phyloP scores from a whole-genome alignment of 805 yeast species.

The Cyberlindnera amylophila region DNA sequence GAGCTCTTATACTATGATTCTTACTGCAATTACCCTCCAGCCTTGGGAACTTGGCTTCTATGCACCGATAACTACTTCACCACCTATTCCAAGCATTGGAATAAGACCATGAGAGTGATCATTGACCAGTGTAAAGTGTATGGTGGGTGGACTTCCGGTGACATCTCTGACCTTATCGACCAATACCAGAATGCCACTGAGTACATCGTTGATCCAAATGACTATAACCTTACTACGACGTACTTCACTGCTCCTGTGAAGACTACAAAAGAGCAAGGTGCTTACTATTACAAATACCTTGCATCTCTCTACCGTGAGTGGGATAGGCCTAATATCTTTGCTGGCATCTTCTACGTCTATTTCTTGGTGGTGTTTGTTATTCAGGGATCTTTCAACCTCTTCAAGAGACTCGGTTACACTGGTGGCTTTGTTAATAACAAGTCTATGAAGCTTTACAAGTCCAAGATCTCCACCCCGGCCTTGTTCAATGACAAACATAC shows the following conservation, averaged over 20 bases:
- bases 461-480: slow-evolving; percentile 22
- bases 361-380: slow-evolving; percentile 39
- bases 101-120: too few species aligned
- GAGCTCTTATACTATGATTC: slow-evolving; percentile 1
- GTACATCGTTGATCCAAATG: slow-evolving; percentile 10
- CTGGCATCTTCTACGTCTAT: slow-evolving; percentile 33
- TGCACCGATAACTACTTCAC: slow-evolving; percentile 11
- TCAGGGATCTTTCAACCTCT: slow-evolving; percentile 32
- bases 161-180: too few species aligned
- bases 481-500: slow-evolving; percentile 19
- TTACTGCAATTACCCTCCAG: slow-evolving; percentile 17
- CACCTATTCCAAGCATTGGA: slow-evolving; percentile 12
- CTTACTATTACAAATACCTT: slow-evolving; percentile 3
- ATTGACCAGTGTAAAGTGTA: too few species aligned
- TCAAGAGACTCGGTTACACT: slow-evolving; percentile 23
- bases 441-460: slow-evolving; percentile 18
- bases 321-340: slow-evolving; percentile 22
- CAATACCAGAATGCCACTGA: slow-evolving; percentile 32
- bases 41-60: slow-evolving; percentile 11
- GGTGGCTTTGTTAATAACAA: slow-evolving; percentile 12
- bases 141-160: too few species aligned
- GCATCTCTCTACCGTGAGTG: slow-evolving; percentile 15
- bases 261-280: slow-evolving; percentile 1
- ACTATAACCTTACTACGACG: slow-evolving; percentile 6
- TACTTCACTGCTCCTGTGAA: slow-evolving; percentile 15